Percentiles rank a stretch among this genome's conserved stretches.
These are phyloP conservation scores for Globisporangium radiosum DNA, from an alignment of 352 stramenopile species.

Conservation along the genomic window DNA sequence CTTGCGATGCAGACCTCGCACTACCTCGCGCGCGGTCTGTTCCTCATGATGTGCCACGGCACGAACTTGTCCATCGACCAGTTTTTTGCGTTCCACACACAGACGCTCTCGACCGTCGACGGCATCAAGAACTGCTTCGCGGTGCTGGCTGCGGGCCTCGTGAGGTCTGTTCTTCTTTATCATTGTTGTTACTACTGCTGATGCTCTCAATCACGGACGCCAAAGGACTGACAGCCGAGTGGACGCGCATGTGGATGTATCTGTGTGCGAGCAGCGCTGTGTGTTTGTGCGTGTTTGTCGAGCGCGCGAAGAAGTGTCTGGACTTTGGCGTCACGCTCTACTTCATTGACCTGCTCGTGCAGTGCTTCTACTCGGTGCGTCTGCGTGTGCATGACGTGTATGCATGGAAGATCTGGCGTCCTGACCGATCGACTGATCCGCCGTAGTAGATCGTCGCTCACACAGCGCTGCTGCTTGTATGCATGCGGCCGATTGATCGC, in stretches of 20 bases:
- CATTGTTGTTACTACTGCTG: neutral
- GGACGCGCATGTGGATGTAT: too few relatives aligned
- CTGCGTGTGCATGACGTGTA: neutral
- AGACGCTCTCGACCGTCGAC: constrained; percentile 67
- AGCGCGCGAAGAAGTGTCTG: constrained; percentile 88
- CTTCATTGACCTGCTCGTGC: constrained; percentile 77
- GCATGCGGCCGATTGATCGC: neutral
- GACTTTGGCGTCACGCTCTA: constrained; percentile 89
- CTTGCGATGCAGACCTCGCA: constrained; percentile 49
- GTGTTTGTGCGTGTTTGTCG: constrained; percentile 73
- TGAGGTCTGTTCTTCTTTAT: constrained; percentile 24
- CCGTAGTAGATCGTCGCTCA: neutral
- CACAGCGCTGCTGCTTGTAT: neutral
- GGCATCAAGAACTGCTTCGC: constrained; percentile 81
- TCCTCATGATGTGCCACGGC: constrained; percentile 75
- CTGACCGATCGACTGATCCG: too few relatives aligned
- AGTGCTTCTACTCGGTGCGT: constrained; percentile 79
- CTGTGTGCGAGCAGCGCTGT: constrained; percentile 36
- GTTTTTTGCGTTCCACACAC: constrained; percentile 81
- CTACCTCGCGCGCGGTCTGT: constrained; percentile 68
- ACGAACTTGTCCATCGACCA: constrained; percentile 61
- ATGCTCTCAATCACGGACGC: neutral
- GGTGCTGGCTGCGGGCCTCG: constrained; percentile 41
- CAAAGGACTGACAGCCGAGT: neutral
- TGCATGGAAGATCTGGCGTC: too few relatives aligned